Evolutionary conservation across 2,329 filamentous ascomycete genomes (phyloP), one percentile per base, ranked within the genome.

Genomic region (Thermothelomyces thermophilus): DNA sequence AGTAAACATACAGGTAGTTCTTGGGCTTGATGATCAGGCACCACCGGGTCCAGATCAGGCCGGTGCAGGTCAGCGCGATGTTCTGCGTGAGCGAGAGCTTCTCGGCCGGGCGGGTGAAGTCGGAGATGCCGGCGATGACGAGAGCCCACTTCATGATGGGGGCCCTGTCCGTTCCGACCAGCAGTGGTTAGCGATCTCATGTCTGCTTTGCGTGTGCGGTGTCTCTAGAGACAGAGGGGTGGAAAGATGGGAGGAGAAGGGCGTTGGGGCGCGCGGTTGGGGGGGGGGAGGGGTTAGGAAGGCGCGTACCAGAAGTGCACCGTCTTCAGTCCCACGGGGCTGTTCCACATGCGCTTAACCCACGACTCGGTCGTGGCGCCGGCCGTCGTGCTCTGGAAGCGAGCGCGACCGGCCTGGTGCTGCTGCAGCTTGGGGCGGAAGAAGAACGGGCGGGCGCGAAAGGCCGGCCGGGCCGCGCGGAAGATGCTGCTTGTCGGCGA

Each of bases 11-110:
- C 84, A 96, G 85, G 64, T 90, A 73, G 77, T 98, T 98, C 71
- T 83, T 83, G 51, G 93, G 93, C 70, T 83, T 90, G 73, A 98
- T 98, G 69, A 98, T 86, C 66, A 97, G 78, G 77, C 93, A 98
- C 93, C 93, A 98, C 60, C 93, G 82, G 40, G 93, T 98, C 93
- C 93, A 98, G 78, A 98, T 98, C 58, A 86, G 72, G 59, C 93
- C 93, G 9, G 93, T 98, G 62, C 83, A 83, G 66, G 88, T 93
- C 60, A 98, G 80, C 52, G 93, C 91, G 44, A 76, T 76, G 74
- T 97, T 98, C 73, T 96, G 90, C 26, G 87, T 93, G 56, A 96
- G 75, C 35, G 90, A 96, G 60, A 98, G 87, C 70, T 90, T 89
- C 69, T 94, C 87, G 56, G 87, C 89, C 28, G 93, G 93, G 60